phyloP scores from a whole-genome alignment of 1,139 yeast species.

The Geotrichum restrictum region DNA sequence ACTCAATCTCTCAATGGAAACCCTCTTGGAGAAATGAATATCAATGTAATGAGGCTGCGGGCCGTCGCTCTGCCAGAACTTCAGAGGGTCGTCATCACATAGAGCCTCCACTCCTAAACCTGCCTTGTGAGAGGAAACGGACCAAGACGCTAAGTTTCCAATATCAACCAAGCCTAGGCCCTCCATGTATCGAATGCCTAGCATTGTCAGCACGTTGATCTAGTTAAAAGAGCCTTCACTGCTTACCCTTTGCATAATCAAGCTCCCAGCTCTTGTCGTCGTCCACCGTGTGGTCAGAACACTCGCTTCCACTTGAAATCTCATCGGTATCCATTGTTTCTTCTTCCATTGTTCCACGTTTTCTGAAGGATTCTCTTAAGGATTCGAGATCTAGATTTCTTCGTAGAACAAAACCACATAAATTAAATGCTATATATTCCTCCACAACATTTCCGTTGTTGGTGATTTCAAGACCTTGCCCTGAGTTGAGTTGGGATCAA shows the following conservation, averaged over 20 bases:
- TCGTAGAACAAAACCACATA: no score
- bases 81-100: conserved; percentile 67
- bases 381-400: no score
- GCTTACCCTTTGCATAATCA: conserved; percentile 5
- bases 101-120: conserved; percentile 70
- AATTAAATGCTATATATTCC: no score
- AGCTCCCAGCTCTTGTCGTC: conserved; percentile 9
- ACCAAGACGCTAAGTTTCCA: conserved; percentile 82
- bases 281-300: conserved; percentile 3
- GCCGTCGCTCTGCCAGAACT: conserved; percentile 97
- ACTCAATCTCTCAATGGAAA: conserved; percentile 64
- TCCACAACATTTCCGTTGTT: background rate
- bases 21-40: conserved; percentile 75
- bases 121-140: conserved; percentile 68
- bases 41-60: conserved; percentile 83
- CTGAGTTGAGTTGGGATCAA: conserved; percentile 6
- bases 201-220: background rate
- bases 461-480: background rate
- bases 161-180: conserved; percentile 61
- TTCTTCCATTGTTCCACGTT: background rate
- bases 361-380: background rate
- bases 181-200: conserved; percentile 51
- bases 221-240: background rate
- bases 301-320: background rate
- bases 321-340: conserved; percentile 7